Percentiles rank a stretch among this genome's conserved stretches.
Evolutionary conservation across 2,329 filamentous ascomycete species (phyloP).

Genomic region (Curvularia sp.): DNA sequence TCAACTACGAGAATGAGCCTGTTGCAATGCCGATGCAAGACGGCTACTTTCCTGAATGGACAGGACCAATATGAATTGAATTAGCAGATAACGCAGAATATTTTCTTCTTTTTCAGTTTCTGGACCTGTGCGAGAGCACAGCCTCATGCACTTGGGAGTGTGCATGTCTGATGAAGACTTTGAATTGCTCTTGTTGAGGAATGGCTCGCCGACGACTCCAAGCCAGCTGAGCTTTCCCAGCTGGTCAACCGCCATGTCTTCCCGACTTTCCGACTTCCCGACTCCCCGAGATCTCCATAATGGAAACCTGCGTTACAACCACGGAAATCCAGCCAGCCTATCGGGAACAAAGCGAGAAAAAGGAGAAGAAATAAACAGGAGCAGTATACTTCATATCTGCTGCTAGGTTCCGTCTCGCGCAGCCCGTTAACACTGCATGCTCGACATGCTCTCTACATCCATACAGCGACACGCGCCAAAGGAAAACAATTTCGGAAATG

Average conservation of each 20-base stretch:
- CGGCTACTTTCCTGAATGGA: slow-evolving; percentile 33
- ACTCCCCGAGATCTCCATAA: too few species aligned
- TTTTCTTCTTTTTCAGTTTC: neutral
- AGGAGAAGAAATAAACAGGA: neutral
- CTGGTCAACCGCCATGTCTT: too few species aligned
- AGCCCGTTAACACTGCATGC: neutral
- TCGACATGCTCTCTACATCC: neutral
- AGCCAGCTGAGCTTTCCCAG: neutral
- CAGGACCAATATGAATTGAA: slow-evolving; percentile 14
- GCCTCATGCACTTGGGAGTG: neutral
- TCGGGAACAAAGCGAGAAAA: neutral
- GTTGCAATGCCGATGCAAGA: slow-evolving; percentile 29
- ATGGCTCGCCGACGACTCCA: neutral
- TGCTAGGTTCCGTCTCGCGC: neutral
- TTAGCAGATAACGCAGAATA: neutral
- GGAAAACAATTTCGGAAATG: neutral
- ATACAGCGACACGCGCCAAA: too few species aligned
- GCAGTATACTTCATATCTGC: neutral
- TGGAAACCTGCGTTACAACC: neutral
- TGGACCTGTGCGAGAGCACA: neutral
- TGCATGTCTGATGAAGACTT: neutral
- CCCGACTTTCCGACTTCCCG: too few species aligned
- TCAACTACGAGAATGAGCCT: slow-evolving; percentile 44
- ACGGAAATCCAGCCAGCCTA: neutral
- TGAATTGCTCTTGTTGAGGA: neutral